Evolutionary conservation across 441 rosid species (phyloP).

Genomic region (Erodium moschatum): DNA sequence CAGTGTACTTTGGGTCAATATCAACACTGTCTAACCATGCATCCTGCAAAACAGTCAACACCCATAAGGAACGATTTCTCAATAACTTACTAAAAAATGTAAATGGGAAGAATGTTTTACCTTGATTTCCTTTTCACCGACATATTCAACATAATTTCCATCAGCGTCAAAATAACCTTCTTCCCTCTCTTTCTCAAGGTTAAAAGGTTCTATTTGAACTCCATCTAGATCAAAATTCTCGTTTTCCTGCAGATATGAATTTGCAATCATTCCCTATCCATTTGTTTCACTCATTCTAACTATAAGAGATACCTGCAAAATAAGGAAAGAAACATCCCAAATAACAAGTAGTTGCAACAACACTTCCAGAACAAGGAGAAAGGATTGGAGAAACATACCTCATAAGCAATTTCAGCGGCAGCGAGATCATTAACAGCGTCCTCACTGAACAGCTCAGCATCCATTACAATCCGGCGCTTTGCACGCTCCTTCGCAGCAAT

Average conservation of each 20-base stretch:
- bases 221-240: slow-evolving; percentile 78
- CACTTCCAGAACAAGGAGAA: not conserved
- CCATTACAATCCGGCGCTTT: slow-evolving; percentile 40
- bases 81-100: not conserved
- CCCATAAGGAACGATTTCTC: not conserved
- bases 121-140: slow-evolving; percentile 61
- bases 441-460: slow-evolving; percentile 44
- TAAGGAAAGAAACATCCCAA: slow-evolving; percentile 16
- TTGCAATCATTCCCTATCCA: slow-evolving; percentile 23
- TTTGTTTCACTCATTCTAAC: slow-evolving; percentile 22
- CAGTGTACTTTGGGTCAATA: slow-evolving; percentile 42
- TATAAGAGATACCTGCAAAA: slow-evolving; percentile 13
- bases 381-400: slow-evolving; percentile 33
- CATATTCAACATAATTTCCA: slow-evolving; percentile 88
- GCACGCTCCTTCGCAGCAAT: slow-evolving; percentile 79
- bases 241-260: slow-evolving; percentile 50
- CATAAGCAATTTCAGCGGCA: slow-evolving; percentile 56
- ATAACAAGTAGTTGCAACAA: not conserved
- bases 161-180: slow-evolving; percentile 89
- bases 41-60: slow-evolving; percentile 44
- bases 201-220: slow-evolving; percentile 83
- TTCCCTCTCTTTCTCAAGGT: slow-evolving; percentile 81
- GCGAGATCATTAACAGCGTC: slow-evolving; percentile 29
- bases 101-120: slow-evolving; percentile 25
- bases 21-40: slow-evolving; percentile 93